A percentile compares a stretch with the other conserved stretches of the same genome.
Evolutionary conservation across 345 rosid species (phyloP).

Genomic region (Turnera subulata): DNA sequence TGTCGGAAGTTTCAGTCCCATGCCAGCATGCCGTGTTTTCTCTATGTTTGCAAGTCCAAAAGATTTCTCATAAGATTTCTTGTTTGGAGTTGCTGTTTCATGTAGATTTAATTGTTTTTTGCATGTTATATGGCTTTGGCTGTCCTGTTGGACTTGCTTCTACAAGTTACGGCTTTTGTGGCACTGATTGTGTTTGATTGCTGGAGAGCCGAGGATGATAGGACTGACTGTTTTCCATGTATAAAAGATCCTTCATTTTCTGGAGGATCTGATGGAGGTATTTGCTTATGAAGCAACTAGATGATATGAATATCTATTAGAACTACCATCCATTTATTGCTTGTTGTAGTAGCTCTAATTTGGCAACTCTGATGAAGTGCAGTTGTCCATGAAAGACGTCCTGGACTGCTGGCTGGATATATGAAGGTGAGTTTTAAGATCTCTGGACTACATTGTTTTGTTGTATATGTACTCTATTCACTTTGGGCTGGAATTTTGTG

Average conservation of each 20-base stretch:
- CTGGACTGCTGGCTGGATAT: conserved; percentile 67
- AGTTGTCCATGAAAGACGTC: conserved; percentile 27
- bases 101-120: background rate
- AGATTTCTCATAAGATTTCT: conserved; percentile 2
- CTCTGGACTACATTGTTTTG: background rate
- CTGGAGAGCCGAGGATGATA: conserved; percentile 61
- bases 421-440: conserved; percentile 66
- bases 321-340: background rate
- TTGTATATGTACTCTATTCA: background rate
- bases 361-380: conserved; percentile 12
- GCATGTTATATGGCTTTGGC: conserved; percentile 70
- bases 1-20: conserved; percentile 87
- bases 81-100: no score
- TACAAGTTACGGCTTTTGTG: conserved; percentile 95
- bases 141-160: conserved; percentile 85
- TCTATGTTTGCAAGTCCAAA: conserved; percentile 91
- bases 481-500: no score
- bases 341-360: conserved; percentile 3
- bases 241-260: conserved; percentile 45
- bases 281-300: background rate
- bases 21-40: conserved; percentile 97
- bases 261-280: conserved; percentile 64
- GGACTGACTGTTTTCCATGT: conserved; percentile 94
- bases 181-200: conserved; percentile 85
- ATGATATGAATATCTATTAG: background rate